A percentile compares a stretch with the other conserved stretches of the same genome.
Conservation (phyloP, 306 rosid species). For the Bauhinia variegata region DNA sequence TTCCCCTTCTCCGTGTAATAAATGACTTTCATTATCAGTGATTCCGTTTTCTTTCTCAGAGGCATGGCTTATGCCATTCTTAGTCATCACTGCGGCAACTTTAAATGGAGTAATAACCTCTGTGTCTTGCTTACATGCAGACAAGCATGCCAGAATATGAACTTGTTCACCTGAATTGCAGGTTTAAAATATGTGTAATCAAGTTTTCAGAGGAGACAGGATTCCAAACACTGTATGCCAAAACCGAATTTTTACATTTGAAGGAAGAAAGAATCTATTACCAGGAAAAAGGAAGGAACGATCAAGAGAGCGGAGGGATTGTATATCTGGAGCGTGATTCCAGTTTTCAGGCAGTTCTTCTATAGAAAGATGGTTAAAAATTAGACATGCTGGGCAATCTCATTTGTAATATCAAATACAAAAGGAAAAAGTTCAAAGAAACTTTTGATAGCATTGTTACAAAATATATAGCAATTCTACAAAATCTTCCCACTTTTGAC, state of each 20-base stretch:
- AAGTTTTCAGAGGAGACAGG: slow-evolving; percentile 43
- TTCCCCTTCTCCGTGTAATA: slow-evolving; percentile 47
- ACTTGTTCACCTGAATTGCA: slow-evolving; percentile 86
- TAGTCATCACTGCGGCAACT: slow-evolving; percentile 69
- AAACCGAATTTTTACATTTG: slow-evolving; percentile 32
- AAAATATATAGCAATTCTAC: no score
- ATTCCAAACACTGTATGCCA: slow-evolving; percentile 39
- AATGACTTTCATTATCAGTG: slow-evolving; percentile 44
- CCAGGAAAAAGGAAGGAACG: slow-evolving; percentile 94
- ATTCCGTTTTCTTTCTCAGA: slow-evolving; percentile 60
- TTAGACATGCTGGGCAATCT: slow-evolving; percentile 36
- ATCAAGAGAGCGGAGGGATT: slow-evolving; percentile 64
- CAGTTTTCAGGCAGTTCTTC: slow-evolving; percentile 86
- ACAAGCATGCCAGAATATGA: slow-evolving; percentile 91
- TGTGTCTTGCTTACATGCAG: slow-evolving; percentile 81
- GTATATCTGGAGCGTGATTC: slow-evolving; percentile 71
- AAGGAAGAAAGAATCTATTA: slow-evolving; percentile 47
- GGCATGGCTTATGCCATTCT: slow-evolving; percentile 62
- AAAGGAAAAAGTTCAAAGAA: slow-evolving; percentile 25
- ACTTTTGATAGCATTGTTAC: neutral
- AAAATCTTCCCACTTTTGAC: slow-evolving; percentile 25
- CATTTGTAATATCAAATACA: slow-evolving; percentile 17
- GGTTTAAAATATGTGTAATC: slow-evolving; percentile 49
- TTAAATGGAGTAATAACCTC: slow-evolving; percentile 77
- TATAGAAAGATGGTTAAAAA: slow-evolving; percentile 47